Evolutionary conservation across 2,329 filamentous ascomycete genomes (phyloP).

Genomic region (Epichloe sp.): DNA sequence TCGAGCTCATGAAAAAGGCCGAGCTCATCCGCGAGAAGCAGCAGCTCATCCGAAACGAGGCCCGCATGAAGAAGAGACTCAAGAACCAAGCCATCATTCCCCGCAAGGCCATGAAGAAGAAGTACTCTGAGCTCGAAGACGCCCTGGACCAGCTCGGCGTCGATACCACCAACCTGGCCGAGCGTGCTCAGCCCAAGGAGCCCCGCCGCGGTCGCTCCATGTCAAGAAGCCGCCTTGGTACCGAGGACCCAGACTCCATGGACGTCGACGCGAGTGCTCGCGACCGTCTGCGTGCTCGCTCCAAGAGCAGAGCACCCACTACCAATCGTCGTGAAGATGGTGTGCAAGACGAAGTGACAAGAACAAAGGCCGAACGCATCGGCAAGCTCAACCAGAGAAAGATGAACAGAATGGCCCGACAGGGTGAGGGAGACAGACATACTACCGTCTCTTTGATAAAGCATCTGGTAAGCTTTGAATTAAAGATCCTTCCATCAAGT

Average conservation of each 20-base stretch:
- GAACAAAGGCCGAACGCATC: conserved; percentile 72
- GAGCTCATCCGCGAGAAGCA: conserved; percentile 94
- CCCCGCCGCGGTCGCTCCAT: conserved; percentile 57
- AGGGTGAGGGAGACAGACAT: conserved; percentile 94
- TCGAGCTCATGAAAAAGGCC: conserved; percentile 80
- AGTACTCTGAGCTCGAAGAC: conserved; percentile 74
- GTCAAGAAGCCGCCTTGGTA: conserved; percentile 48
- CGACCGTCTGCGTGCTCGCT: conserved; percentile 55
- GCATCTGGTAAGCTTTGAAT: conserved; percentile 60
- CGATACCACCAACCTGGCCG: conserved; percentile 62
- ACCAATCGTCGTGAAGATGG: conserved; percentile 63
- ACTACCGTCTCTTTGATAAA: conserved; percentile 68
- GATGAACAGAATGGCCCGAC: conserved; percentile 96
- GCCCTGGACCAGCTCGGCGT: conserved; percentile 76
- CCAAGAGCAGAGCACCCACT: conserved; percentile 53
- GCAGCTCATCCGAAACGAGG: conserved; percentile 81
- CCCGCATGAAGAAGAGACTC: conserved; percentile 86
- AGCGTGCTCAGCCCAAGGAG: conserved; percentile 55
- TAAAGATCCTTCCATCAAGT: conserved; percentile 12
- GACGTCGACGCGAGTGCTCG: conserved; percentile 49
- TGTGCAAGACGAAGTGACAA: conserved; percentile 52
- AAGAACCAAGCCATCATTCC: conserved; percentile 96
- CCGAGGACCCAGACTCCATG: conserved; percentile 60
- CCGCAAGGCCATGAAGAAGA: conserved; percentile 66
- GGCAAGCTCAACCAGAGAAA: conserved; percentile 89